These are phyloP conservation scores for Dioscorea zingiberensis DNA, from an alignment of 106 monocot species.

Conservation along the genomic window DNA sequence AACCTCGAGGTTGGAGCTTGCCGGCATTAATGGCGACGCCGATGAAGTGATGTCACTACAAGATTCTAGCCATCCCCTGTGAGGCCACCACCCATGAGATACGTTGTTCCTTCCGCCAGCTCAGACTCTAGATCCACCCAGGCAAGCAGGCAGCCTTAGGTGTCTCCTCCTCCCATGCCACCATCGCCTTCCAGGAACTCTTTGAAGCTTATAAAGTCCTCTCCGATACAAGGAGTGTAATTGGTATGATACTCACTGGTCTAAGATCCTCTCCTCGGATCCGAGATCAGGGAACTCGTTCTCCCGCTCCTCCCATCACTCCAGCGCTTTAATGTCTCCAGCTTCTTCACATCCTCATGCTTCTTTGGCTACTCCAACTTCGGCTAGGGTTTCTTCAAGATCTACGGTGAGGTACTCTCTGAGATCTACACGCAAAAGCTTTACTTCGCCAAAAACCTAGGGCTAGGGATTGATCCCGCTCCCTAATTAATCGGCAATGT, in stretches of 20 bases:
- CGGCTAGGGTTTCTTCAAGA: conserved; percentile 82
- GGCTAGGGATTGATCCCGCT: conserved; percentile 26
- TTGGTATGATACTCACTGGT: conserved; percentile 92
- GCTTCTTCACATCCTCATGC: conserved; percentile 48
- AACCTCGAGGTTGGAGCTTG: background rate
- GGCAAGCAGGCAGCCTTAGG: conserved; percentile 59
- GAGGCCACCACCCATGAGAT: conserved; percentile 65
- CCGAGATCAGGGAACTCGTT: conserved; percentile 15
- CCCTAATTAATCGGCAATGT: conserved; percentile 85
- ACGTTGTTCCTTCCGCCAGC: conserved; percentile 70
- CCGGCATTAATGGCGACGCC: conserved; percentile 9
- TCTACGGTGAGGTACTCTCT: conserved; percentile 73
- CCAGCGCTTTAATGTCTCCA: too few relatives aligned
- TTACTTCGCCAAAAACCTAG: conserved; percentile 42
- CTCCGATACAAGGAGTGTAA: conserved; percentile 73
- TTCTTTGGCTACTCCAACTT: conserved; percentile 71
- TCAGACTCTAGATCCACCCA: conserved; percentile 92
- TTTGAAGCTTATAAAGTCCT: conserved; percentile 89
- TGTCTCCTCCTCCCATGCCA: conserved; percentile 25
- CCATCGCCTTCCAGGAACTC: conserved; percentile 90
- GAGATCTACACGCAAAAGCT: conserved; percentile 67
- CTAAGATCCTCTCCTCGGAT: too few relatives aligned
- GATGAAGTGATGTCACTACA: conserved; percentile 85
- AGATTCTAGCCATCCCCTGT: conserved; percentile 60
- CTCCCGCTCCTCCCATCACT: conserved; percentile 73